Base-by-base conservation (phyloP, 148 eudicot genomes). In the Cornus florida region DNA sequence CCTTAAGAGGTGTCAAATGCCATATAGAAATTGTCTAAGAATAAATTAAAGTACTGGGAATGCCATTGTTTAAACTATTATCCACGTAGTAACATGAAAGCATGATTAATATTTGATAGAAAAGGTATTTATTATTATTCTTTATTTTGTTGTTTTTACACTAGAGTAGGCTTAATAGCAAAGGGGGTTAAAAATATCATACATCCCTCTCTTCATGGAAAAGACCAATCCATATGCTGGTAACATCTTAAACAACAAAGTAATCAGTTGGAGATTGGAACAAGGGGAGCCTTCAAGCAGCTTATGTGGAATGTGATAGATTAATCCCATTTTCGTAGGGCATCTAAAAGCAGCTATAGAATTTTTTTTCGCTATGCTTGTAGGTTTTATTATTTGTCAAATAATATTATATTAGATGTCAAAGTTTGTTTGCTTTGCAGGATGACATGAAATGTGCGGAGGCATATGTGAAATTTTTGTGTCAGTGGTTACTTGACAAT, bases 401-500 rank as follows among this genome's bases (percentile, higher is more conserved):
- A 50, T 67, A 9, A 14, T 79, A 17, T 13, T 33, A 59, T 23
- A 56, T 1, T 33, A 11, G 17, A 14, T 33, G 69, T 41, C 41
- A 38, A 62, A 0, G 9, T 75, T 28, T 11, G 31, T 69, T 6
- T 2, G 13, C 70, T 64, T 50, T 79, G 70, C 64, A 95, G 99
- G 97, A 95, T 86, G 98, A 95, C 82, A 95, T 95, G 99, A 92
- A 92, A 73, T 92, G 93, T 81, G 99, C 98, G 2, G 99, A 95
- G 89, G 97, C 93, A 59, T 93, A 87, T 73, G 95, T 95, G 66
- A 93, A 79, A 82, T 95, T 90, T 79, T 82, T 95, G 81, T 95
- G 92, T 79, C 92, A 92, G 79, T 90, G 95, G 91, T 84, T 95
- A 75, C 91, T 95, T 39, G 99, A 95, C 87, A 86, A 91, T 80